These are phyloP conservation scores for Helotiales sp. DNA, from an alignment of 2,329 filamentous ascomycete genomes.

Conservation along the genomic window DNA sequence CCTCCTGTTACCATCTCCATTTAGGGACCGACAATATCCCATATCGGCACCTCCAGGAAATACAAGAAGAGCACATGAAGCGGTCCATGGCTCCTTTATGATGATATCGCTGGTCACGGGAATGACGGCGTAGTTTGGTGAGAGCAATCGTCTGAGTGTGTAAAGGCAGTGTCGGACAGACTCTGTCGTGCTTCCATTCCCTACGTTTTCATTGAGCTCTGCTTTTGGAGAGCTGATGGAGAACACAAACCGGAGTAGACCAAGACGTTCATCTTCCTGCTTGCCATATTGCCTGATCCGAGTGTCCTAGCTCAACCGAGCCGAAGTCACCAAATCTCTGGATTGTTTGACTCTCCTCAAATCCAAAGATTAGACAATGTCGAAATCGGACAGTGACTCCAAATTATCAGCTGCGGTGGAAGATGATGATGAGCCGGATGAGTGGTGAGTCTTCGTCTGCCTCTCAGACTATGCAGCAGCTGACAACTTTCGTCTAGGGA, in stretches of 20 bases:
- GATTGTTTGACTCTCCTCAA: constrained; percentile 10
- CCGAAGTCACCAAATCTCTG: constrained; percentile 1
- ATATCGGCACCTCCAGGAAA: constrained; percentile 94
- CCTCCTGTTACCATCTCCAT: constrained; percentile 81
- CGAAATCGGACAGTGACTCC: constrained; percentile 32
- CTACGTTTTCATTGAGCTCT: constrained; percentile 43
- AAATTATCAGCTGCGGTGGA: constrained; percentile 41
- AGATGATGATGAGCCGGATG: constrained; percentile 87
- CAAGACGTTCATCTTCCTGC: constrained; percentile 79
- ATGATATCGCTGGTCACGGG: constrained; percentile 76
- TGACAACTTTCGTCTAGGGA: constrained; percentile 61
- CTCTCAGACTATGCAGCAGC: constrained; percentile 23
- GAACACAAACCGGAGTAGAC: constrained; percentile 76
- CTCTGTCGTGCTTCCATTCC: constrained; percentile 81
- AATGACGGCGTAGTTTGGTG: constrained; percentile 90
- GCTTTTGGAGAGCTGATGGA: neutral
- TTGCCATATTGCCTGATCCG: constrained; percentile 50
- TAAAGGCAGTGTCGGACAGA: constrained; percentile 89
- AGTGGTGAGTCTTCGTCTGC: constrained; percentile 64
- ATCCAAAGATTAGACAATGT: constrained; percentile 26
- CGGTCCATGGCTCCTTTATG: constrained; percentile 87
- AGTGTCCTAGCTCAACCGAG: constrained; percentile 26
- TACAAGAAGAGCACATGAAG: constrained; percentile 84
- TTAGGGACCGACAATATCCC: constrained; percentile 83
- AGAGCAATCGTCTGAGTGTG: constrained; percentile 80